Evolutionary conservation across 1,284 basidiomycete species (phyloP), one percentile per base, ranked within the genome.

Genomic region (Rhodotorula sp.): DNA sequence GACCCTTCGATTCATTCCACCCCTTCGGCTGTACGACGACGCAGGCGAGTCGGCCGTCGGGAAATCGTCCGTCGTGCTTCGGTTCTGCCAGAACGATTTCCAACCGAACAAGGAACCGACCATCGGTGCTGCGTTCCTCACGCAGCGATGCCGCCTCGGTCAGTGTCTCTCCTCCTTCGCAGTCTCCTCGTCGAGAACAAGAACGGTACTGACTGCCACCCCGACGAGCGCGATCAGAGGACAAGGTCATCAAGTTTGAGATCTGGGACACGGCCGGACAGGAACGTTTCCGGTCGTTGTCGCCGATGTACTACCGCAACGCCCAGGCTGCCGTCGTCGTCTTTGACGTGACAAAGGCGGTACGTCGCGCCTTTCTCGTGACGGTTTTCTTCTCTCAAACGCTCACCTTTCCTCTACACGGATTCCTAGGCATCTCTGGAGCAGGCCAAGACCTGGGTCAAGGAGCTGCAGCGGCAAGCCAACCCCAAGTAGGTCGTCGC

Each of bases 381-480:
- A 8, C n/a, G 21, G 3, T 12, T 28, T 28, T 28, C 28, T 28
- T 28, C 3, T 28, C 28, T 28, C 28, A 15, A 19, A 1, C 15
- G 50, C 12, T 14, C 0, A 23, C 23, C 5, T 8, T 28, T 55
- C 16, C 26, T 2, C n/a, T 8, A 3, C 21, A n/a, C 18, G 19
- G 18, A 6, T 8, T 8, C 28, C 28, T 68, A 84, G 69, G 87
- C 90, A 68, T 97, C 94, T 78, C 87, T 99, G 73, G 97, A 99
- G 82, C 99, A 99, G 83, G 95, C 95, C 71, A 99, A 99, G 85
- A 94, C 93, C 49, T 99, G 95, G 95, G 95, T 99, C 75, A 99
- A 98, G 85, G 95, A 99, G 83, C 86, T 99, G 38, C 97, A 99
- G 83, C 88, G 97, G 74, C 95, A 99, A 81, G 95, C 97, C 52